Evolutionary conservation across 1,284 basidiomycete species (phyloP).

Genomic region (Erythrobasidium hasegawianum): DNA sequence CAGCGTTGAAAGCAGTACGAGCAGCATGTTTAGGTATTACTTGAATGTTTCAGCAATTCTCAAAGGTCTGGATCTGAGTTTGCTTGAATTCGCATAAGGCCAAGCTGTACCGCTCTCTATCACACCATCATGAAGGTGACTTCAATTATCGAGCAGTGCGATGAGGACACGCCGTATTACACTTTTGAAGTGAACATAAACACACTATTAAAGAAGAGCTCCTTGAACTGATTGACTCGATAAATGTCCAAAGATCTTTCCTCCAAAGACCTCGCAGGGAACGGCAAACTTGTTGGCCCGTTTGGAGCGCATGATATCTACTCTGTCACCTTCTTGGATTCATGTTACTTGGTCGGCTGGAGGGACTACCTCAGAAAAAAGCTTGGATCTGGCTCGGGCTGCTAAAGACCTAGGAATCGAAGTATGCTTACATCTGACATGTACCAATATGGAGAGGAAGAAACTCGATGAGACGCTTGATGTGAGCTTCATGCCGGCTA

Average conservation of each 20-base stretch:
- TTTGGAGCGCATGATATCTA: slow-evolving; percentile 82
- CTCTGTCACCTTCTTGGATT: slow-evolving; percentile 35
- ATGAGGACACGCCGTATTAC: slow-evolving; percentile 39
- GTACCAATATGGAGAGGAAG: slow-evolving; percentile 42
- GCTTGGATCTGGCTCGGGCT: slow-evolving; percentile 64
- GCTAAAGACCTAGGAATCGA: slow-evolving; percentile 40
- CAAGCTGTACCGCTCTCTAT: too few relatives aligned
- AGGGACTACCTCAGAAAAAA: slow-evolving; percentile 77
- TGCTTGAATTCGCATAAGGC: too few relatives aligned
- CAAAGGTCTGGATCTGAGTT: too few relatives aligned
- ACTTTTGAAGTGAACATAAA: slow-evolving; percentile 41
- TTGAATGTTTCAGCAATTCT: too few relatives aligned
- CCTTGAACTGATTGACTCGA: background rate
- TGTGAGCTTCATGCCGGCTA: slow-evolving; percentile 28
- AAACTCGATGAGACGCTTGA: slow-evolving; percentile 41
- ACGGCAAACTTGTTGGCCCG: slow-evolving; percentile 91
- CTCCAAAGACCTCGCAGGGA: slow-evolving; percentile 57
- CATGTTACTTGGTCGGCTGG: slow-evolving; percentile 45
- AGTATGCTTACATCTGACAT: slow-evolving; percentile 40
- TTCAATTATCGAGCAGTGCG: slow-evolving; percentile 32
- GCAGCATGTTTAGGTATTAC: too few relatives aligned
- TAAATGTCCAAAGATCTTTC: slow-evolving; percentile 40
- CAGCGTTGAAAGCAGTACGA: too few relatives aligned
- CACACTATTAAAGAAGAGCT: background rate
- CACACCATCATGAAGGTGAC: slow-evolving; percentile 35